A percentile compares a stretch with the other conserved stretches of the same genome.
phyloP scores from a whole-genome alignment of 2,329 filamentous ascomycete species.

The Lasiodiplodia sp. region DNA sequence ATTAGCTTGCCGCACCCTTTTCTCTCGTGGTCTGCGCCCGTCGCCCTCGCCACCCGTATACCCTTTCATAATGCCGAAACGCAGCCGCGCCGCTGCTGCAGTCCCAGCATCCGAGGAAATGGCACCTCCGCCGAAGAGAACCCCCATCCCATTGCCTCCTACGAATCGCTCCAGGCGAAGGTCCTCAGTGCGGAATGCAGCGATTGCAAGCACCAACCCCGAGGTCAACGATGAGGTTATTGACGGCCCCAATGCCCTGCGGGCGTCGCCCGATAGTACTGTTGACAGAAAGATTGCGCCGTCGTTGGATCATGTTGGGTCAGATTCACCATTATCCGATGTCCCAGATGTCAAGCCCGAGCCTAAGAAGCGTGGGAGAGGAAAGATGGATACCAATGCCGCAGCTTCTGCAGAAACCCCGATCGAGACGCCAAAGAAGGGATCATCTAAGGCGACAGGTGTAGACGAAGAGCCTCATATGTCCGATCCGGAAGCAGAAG shows the following conservation, averaged over 20 bases:
- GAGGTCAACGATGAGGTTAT: slow-evolving; percentile 50
- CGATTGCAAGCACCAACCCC: slow-evolving; percentile 37
- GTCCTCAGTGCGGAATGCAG: slow-evolving; percentile 1
- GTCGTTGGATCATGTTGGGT: slow-evolving; percentile 33
- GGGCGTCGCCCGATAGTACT: slow-evolving; percentile 53
- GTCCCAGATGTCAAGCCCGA: not conserved
- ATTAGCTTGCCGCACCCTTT: not conserved
- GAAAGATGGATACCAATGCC: not conserved
- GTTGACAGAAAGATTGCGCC: slow-evolving; percentile 41
- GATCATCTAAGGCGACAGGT: slow-evolving; percentile 21
- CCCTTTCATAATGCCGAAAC: slow-evolving; percentile 26
- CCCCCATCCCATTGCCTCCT: not conserved
- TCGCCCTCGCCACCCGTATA: not conserved
- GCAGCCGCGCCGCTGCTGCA: slow-evolving; percentile 11
- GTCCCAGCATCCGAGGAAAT: slow-evolving; percentile 15
- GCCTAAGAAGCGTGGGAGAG: not conserved
- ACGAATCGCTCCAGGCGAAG: not conserved
- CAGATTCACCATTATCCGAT: slow-evolving; percentile 46
- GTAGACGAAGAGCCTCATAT: slow-evolving; percentile 24
- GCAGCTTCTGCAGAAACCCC: not conserved
- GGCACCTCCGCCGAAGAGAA: slow-evolving; percentile 16
- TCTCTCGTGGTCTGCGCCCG: not conserved
- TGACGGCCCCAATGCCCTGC: slow-evolving; percentile 50
- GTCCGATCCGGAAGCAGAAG: slow-evolving; percentile 62
- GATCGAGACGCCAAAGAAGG: not conserved